Conservation (phyloP, 1,139 yeast genomes). For the Yamadazyma diospyri region DNA sequence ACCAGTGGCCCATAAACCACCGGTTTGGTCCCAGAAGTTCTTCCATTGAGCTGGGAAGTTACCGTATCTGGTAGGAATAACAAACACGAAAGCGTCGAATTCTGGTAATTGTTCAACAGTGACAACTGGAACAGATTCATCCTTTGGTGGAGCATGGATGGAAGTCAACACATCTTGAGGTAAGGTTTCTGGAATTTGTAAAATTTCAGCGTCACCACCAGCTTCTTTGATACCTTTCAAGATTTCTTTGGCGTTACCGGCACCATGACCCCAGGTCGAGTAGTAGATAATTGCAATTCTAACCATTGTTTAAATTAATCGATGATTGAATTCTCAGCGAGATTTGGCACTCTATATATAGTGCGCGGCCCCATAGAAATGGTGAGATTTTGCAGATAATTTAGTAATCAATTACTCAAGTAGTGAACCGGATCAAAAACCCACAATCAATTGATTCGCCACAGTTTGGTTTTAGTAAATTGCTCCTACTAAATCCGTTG, state of each 20-base stretch:
- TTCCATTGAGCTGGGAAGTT: conserved; percentile 79
- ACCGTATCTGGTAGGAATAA: conserved; percentile 84
- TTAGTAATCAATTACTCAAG: too few relatives aligned
- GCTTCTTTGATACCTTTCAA: conserved; percentile 70
- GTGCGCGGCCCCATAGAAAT: background rate
- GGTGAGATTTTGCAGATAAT: background rate
- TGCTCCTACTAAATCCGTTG: too few relatives aligned
- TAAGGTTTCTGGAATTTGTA: conserved; percentile 79
- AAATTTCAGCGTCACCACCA: conserved; percentile 70
- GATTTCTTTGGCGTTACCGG: conserved; percentile 63
- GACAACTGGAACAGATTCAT: conserved; percentile 68
- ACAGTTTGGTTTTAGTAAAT: too few relatives aligned
- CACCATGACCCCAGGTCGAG: conserved; percentile 79
- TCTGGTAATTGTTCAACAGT: conserved; percentile 53
- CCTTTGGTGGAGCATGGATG: conserved; percentile 64
- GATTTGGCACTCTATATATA: background rate
- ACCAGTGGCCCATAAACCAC: conserved; percentile 80
- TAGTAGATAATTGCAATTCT: conserved; percentile 61
- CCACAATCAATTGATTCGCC: too few relatives aligned
- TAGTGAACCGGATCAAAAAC: too few relatives aligned
- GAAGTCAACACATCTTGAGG: conserved; percentile 54
- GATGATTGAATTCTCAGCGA: background rate
- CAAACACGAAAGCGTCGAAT: conserved; percentile 76
- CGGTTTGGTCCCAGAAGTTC: conserved; percentile 79
- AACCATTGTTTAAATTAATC: conserved; percentile 5